phyloP scores from a whole-genome alignment of 1,284 basidiomycete species.

The Puccinia sorghi region DNA sequence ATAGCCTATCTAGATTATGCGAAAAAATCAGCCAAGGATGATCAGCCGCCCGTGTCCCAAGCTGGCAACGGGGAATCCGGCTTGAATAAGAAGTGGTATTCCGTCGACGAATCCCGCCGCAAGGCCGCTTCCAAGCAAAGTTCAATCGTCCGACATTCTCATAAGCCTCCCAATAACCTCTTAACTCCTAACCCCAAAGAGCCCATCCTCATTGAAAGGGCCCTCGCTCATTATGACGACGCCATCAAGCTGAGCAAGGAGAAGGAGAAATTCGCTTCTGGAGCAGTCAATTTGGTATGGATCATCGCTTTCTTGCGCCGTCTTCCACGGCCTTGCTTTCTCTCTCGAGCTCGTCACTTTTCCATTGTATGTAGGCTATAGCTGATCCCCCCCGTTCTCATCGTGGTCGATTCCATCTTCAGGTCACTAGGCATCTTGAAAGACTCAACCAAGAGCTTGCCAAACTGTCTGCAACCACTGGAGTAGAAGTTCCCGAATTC shows the following conservation, averaged over 20 bases:
- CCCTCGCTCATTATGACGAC: constrained; percentile 49
- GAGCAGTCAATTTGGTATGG: constrained; percentile 39
- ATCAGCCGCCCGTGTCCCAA: constrained; percentile 44
- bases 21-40: constrained; percentile 41
- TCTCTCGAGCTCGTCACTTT: background rate
- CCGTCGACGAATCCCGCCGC: constrained; percentile 44
- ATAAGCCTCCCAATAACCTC: constrained; percentile 49
- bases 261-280: constrained; percentile 48
- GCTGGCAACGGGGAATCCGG: constrained; percentile 46
- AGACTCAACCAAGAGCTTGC: constrained; percentile 44
- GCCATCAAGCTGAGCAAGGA: constrained; percentile 48
- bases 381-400: background rate
- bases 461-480: constrained; percentile 33
- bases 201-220: constrained; percentile 35
- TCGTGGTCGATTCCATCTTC: background rate
- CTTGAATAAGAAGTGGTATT: constrained; percentile 46
- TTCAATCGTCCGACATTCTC: constrained; percentile 48
- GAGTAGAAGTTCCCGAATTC: constrained; percentile 45
- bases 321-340: background rate
- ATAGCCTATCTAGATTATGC: constrained; percentile 50
- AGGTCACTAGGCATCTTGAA: constrained; percentile 46
- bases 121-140: constrained; percentile 46
- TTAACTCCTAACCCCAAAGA: constrained; percentile 43
- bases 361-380: background rate
- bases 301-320: background rate